Evolutionary conservation across 1,139 yeast genomes (phyloP), one percentile per base, ranked within the genome.

Genomic region (Pichia sp.): DNA sequence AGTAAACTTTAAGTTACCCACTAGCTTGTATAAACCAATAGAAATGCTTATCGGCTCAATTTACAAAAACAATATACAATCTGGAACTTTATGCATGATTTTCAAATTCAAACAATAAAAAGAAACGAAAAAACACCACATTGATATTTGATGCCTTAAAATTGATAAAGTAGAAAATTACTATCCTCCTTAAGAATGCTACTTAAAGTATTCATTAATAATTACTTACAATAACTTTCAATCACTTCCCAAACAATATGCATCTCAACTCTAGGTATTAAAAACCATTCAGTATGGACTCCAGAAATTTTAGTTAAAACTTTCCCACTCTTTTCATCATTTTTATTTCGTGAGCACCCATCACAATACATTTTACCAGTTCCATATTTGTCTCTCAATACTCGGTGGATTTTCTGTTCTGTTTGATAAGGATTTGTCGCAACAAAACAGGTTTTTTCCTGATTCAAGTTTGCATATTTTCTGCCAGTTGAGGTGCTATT

Each of bases 231-330:
- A 44, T 51, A 49, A 18, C 45, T 33, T 25, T 56, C 58, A 16
- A 81, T 77, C 0, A 73, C 52, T 16, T 58, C 50, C 62, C 76
- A 79, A 0, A 81, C 73, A 10, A 51, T 51, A 1, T 52, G 49
- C 10, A 81, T 49, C 10, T 74, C 74, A 25, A 57, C 62, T 55
- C 80, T 73, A 0, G 83, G 83, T 0, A 81, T 66, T 31, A 79
- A 62, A 58, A 81, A 81, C 86, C 86, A 81, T 58, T 81, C 87
- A 14, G 71, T 70, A 60, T 81, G 87, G 9, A 77, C 58, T 3
- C 65, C 67, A 22, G 55, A 47, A 2, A 43, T 33, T 36, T 44
- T 45, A 2, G 31, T 19, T 66, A 45, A 68, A 73, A 46, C 3
- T 52, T 58, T 27, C 38, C 39, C 30, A 19, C 30, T 13, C 19